Evolutionary conservation across 345 rosid genomes (phyloP), one percentile per base, ranked within the genome.

Genomic region (Carallia brachiata): DNA sequence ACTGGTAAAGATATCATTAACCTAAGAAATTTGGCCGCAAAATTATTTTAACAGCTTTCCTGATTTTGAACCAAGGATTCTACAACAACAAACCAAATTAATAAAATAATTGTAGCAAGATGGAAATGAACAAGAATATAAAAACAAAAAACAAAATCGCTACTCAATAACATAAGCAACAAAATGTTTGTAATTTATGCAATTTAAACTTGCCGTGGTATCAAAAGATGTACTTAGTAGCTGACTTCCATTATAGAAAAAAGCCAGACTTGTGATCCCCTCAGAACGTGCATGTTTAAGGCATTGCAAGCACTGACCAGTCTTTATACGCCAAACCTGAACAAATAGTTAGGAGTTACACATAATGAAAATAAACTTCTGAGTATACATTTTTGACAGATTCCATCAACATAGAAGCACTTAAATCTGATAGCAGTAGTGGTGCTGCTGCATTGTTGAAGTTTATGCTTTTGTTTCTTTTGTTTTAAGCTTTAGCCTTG

Each of bases 221-320:
- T 96, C 99, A 82, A 96, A 92, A 67, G 99, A 96, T 74, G 99
- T 82, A 80, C 96, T 92, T 58, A 92, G 84, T 67, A 96, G 80
- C 79, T 96, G 99, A 76, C 87, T 96, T 73, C 99, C 98, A 84
- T 92, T 98, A 54, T 97, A 90, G 61, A 98, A 96, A 76, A 96
- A 96, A 68, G 83, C 71, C 69, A 96, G 84, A 84, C 99, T 88
- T 56, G 93, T 96, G 70, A 92, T 90, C 70, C 99, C 98, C 70
- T 92, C 90, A 75, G 91, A 84, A 84, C 92, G 99, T 67, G 97
- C 98, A 66, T 84, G 90, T 73, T 96, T 95, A 70, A 92, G 85
- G 69, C 97, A 92, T 40, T 94, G 92, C 81, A 96, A 79, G 80
- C 98, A 96, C 78, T 86, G 91, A 69, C 97, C 98, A 48, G 96